Conservation (phyloP, 108 stramenopile species). For the Aurantiochytrium sp. region DNA sequence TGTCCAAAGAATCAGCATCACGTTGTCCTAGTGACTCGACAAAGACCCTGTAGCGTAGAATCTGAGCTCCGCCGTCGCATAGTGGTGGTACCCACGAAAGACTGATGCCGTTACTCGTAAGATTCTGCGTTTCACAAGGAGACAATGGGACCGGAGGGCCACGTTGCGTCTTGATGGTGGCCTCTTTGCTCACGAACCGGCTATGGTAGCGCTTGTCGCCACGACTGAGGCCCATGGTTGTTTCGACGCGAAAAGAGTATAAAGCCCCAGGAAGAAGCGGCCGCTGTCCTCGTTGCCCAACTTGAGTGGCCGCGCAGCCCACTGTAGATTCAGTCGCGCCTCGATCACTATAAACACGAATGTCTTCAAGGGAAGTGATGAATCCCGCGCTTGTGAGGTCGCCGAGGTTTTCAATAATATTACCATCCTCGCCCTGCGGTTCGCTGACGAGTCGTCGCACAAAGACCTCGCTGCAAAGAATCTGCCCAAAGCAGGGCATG, state of each 20-base stretch:
- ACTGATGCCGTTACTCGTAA: not conserved
- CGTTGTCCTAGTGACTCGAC: not conserved
- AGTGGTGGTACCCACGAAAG: not conserved
- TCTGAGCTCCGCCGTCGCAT: not conserved
- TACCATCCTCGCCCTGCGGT: not conserved
- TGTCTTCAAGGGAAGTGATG: not conserved
- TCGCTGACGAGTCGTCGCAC: not conserved
- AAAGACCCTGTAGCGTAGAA: not conserved
- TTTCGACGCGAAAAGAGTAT: not conserved
- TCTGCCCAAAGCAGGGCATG: not conserved
- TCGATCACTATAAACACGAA: not conserved
- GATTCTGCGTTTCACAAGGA: not conserved
- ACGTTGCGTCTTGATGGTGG: not conserved
- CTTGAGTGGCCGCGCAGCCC: not conserved
- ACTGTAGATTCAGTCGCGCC: not conserved
- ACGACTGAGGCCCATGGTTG: not conserved
- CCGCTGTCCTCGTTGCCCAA: not conserved
- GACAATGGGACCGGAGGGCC: not conserved
- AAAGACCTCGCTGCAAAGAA: not conserved
- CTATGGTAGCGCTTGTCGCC: constrained; percentile 7
- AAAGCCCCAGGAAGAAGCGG: not conserved
- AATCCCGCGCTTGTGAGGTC: not conserved
- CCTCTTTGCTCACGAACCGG: not conserved
- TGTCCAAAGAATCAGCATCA: too few relatives aligned
- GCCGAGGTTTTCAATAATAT: not conserved